Evolutionary conservation across 352 stramenopile species (phyloP), one percentile per base, ranked within the genome.

Genomic region (Hyaloperonospora arabidopsidis): DNA sequence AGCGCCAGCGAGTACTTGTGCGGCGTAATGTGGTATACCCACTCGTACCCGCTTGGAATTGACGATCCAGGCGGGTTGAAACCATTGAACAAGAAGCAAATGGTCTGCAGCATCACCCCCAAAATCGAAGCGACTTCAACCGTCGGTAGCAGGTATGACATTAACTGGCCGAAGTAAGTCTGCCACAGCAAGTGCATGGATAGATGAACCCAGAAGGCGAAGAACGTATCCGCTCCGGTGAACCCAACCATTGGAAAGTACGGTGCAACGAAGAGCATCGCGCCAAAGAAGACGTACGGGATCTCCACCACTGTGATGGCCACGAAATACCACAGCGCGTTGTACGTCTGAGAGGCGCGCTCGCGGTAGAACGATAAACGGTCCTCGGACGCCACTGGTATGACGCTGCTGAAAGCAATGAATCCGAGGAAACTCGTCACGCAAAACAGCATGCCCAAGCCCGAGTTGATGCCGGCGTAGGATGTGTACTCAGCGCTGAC

Each of bases 361-460:
- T 97, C 87, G 14, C 84, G 67, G 67, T 97, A 96, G 45, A 87
- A 97, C 22, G 79, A 77, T 19, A 79, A 72, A n/a, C 89, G 72
- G 35, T 95, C 76, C 34, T 79, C 63, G 49, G 83, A 68, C 52
- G 89, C 74, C 5, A 89, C 57, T 5, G 83, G 69, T 5, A 93
- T 49, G 0, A 85, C 65, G 1, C 66, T 84, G 22, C 80, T 73
- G 47, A 94, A 83, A 14, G 72, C 70, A 10, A 87, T 72, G 18
- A 93, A 67, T 1, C 72, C 72, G 22, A 87, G 61, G 44, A 96
- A 95, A 22, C 78, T 40, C 0, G 79, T 79, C 0, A 76, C 66
- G 2, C 75, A 63, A 59, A 90, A 96, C 17, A 95, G 70, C 17
- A 94, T 74, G 3, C 57, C 63, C 48, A 66, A 56, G 17, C 64